Evolutionary conservation across 2,329 filamentous ascomycete genomes (phyloP).

Genomic region (Cladobotryum protrusum): DNA sequence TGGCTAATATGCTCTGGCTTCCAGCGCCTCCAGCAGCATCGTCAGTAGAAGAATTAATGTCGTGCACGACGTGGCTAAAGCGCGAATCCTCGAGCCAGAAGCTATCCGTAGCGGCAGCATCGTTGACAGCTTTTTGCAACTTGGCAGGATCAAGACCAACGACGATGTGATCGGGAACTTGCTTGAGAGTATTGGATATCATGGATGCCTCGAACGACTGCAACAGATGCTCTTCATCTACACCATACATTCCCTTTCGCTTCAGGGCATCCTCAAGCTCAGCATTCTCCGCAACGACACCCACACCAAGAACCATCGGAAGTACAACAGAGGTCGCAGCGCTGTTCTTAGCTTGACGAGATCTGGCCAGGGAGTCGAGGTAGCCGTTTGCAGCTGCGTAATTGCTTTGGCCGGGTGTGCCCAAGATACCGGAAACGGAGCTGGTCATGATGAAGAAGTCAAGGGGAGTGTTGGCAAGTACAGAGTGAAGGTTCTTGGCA

Average conservation of each 20-base stretch:
- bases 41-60: conserved; percentile 11
- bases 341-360: conserved; percentile 18
- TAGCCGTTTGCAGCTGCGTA: conserved; percentile 27
- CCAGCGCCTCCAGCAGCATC: conserved; percentile 3
- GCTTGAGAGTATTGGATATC: background rate
- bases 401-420: conserved; percentile 25
- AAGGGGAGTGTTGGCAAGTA: conserved; percentile 18
- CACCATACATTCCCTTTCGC: conserved; percentile 29
- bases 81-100: conserved; percentile 24
- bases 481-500: conserved; percentile 20
- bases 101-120: conserved; percentile 9
- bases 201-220: conserved; percentile 19
- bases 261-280: conserved; percentile 28
- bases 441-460: conserved; percentile 26
- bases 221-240: conserved; percentile 26
- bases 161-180: conserved; percentile 17
- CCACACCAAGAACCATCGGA: conserved; percentile 30
- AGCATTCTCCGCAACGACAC: conserved; percentile 28
- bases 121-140: conserved; percentile 12
- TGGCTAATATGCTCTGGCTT: conserved; percentile 14
- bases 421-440: conserved; percentile 24
- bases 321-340: conserved; percentile 23
- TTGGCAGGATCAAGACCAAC: conserved; percentile 21
- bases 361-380: conserved; percentile 28
- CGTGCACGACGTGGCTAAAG: conserved; percentile 16